Conservation (phyloP, 495 filamentous ascomycete genomes). For the Aspergillus indologenus region DNA sequence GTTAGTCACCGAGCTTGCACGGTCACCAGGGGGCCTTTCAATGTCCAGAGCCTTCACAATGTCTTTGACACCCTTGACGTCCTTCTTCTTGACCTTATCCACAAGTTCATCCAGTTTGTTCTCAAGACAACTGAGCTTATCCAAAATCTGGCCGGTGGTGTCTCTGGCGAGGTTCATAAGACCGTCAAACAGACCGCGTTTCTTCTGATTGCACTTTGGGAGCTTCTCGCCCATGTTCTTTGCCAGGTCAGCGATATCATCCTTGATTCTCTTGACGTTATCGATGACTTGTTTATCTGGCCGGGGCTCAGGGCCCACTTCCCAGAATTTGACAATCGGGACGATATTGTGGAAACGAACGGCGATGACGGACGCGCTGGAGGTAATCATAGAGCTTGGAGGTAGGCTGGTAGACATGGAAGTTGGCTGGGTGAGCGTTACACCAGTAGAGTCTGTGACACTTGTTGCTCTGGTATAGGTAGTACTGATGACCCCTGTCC, state of each 20-base stretch:
- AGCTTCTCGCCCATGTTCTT: background rate
- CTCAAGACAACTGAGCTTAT: background rate
- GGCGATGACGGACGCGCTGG: background rate
- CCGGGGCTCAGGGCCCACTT: background rate
- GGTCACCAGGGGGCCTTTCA: background rate
- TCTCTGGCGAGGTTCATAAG: background rate
- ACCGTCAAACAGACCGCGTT: background rate
- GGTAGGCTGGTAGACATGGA: background rate
- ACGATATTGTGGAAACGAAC: background rate
- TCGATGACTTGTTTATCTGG: background rate
- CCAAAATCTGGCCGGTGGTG: background rate
- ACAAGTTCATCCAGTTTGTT: background rate
- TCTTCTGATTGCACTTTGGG: background rate
- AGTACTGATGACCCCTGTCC: too few species aligned
- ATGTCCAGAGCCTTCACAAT: background rate
- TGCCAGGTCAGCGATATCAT: background rate
- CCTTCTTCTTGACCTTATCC: background rate
- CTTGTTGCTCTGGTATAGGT: too few species aligned
- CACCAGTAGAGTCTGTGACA: too few species aligned
- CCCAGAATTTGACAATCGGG: background rate
- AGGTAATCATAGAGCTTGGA: background rate
- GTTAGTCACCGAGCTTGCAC: too few species aligned
- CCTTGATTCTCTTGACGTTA: background rate
- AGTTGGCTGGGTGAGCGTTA: background rate
- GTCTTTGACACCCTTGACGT: background rate